Evolutionary conservation across 306 rosid genomes (phyloP).

Genomic region (Pterocarpus santalinus): DNA sequence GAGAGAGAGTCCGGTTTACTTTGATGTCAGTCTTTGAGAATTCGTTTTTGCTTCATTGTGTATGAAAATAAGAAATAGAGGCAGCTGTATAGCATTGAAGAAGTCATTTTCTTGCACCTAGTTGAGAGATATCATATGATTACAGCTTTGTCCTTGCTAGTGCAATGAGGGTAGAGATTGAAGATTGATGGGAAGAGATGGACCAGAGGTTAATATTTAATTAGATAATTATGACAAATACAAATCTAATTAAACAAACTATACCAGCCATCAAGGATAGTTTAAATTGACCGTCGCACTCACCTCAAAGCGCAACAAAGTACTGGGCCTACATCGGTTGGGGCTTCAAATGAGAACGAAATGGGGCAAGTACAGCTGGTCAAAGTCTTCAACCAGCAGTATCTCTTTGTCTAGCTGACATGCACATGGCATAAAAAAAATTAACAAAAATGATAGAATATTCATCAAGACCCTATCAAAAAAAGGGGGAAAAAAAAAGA

Average conservation of each 20-base stretch:
- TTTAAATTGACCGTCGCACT: conserved; percentile 41
- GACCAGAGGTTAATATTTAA: conserved; percentile 16
- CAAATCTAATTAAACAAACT: conserved; percentile 3
- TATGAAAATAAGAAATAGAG: conserved; percentile 29
- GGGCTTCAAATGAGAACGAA: conserved; percentile 43
- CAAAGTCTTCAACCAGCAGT: conserved; percentile 54
- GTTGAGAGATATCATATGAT: conserved; percentile 15
- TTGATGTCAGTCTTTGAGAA: conserved; percentile 36
- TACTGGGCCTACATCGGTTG: conserved; percentile 39
- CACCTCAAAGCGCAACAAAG: conserved; percentile 43
- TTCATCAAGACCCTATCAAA: no score
- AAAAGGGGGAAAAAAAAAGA: no score
- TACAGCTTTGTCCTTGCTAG: conserved; percentile 31
- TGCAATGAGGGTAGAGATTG: conserved; percentile 3
- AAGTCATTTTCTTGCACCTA: conserved; percentile 31
- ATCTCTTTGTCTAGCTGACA: conserved; percentile 48
- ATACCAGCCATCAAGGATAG: neutral
- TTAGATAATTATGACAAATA: conserved; percentile 24
- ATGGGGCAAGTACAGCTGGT: conserved; percentile 44
- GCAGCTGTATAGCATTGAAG: conserved; percentile 54
- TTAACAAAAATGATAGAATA: no score
- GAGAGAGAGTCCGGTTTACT: conserved; percentile 41
- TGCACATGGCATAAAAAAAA: conserved; percentile 44
- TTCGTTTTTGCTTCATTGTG: conserved; percentile 3
- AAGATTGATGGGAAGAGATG: conserved; percentile 31